A percentile compares a stretch with the other conserved stretches of the same genome.
phyloP scores from a whole-genome alignment of 805 yeast species.

The Hanseniaspora hatyaiensis region DNA sequence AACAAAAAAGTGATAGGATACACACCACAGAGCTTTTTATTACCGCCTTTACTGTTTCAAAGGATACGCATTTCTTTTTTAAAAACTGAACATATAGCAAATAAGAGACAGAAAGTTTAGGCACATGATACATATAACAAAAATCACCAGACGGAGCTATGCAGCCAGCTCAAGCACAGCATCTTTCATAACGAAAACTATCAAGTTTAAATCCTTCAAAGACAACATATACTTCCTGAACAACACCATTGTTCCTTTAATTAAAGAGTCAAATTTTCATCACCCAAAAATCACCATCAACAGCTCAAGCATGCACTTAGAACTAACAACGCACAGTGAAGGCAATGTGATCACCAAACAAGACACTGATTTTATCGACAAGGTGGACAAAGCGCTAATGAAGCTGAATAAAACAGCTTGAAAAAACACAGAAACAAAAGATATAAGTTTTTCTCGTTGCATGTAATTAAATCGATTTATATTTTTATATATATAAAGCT shows the following conservation, averaged over 20 bases:
- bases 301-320: background rate
- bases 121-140: background rate
- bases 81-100: no score
- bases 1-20: background rate
- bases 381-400: no score
- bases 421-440: no score
- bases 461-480: background rate
- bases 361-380: slow-evolving; percentile 2
- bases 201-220: slow-evolving; percentile 6
- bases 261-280: slow-evolving; percentile 4
- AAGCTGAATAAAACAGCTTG: background rate
- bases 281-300: slow-evolving; percentile 3
- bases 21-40: background rate
- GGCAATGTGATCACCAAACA: background rate
- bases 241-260: slow-evolving; percentile 1
- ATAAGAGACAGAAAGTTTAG: background rate
- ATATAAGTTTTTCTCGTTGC: background rate
- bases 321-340: slow-evolving; percentile 8
- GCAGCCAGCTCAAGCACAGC: background rate
- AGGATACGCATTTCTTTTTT: no score
- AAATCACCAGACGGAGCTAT: background rate
- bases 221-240: slow-evolving; percentile 4
- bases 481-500: slow-evolving; percentile 7
- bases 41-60: background rate
- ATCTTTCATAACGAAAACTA: slow-evolving; percentile 1